phyloP scores from a whole-genome alignment of 1,284 basidiomycete species.

The Moesziomyces globuligerus region DNA sequence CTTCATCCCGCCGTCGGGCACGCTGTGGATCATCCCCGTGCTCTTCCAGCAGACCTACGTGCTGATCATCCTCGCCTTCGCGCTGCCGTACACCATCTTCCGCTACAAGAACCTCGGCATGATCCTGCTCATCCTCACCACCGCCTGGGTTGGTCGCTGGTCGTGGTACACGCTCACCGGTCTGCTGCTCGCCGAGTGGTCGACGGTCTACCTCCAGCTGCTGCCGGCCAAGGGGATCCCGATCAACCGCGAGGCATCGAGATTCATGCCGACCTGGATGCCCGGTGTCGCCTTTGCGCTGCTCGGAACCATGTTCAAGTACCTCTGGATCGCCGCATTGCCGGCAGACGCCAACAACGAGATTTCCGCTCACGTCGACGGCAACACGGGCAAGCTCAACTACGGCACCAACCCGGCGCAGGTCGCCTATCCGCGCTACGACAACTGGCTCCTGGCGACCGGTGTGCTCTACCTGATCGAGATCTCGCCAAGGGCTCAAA shows the following conservation, averaged over 20 bases:
- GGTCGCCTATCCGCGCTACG: slow-evolving; percentile 48
- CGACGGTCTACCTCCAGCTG: slow-evolving; percentile 40
- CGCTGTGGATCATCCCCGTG: slow-evolving; percentile 52
- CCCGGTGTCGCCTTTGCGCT: slow-evolving; percentile 22
- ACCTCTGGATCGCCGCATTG: slow-evolving; percentile 46
- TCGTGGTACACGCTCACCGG: slow-evolving; percentile 60
- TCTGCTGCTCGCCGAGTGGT: slow-evolving; percentile 49
- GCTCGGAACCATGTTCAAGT: slow-evolving; percentile 49
- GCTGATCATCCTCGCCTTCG: slow-evolving; percentile 45
- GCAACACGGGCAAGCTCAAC: slow-evolving; percentile 45
- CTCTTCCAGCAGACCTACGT: slow-evolving; percentile 58
- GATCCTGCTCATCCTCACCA: slow-evolving; percentile 37
- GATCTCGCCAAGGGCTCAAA: slow-evolving; percentile 11
- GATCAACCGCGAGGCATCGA: slow-evolving; percentile 11
- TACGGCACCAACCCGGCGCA: slow-evolving; percentile 14
- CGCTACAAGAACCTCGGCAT: slow-evolving; percentile 51
- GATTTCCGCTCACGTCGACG: slow-evolving; percentile 40
- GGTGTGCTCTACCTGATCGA: slow-evolving; percentile 50
- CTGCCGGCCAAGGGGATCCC: slow-evolving; percentile 23
- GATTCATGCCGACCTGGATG: slow-evolving; percentile 15
- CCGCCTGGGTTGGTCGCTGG: slow-evolving; percentile 55
- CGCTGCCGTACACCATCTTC: slow-evolving; percentile 46
- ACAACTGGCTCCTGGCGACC: slow-evolving; percentile 53
- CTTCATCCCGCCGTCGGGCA: slow-evolving; percentile 44
- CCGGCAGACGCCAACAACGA: slow-evolving; percentile 35